Evolutionary conservation across 1,284 basidiomycete species (phyloP).

Genomic region (Malassezia psittaci): DNA sequence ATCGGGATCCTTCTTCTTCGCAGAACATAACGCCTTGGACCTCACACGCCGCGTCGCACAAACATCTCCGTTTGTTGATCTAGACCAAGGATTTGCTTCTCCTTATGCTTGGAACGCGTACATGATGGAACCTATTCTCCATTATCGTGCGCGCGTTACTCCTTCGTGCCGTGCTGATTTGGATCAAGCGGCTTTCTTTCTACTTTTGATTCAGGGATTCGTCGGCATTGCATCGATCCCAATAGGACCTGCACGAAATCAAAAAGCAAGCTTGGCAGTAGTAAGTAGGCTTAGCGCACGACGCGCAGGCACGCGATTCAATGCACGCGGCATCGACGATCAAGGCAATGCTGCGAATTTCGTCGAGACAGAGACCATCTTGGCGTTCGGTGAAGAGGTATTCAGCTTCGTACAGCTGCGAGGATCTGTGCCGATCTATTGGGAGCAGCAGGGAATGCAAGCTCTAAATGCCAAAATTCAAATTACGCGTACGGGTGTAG

Average conservation of each 20-base stretch:
- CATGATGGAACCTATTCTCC: constrained; percentile 65
- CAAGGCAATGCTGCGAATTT: constrained; percentile 96
- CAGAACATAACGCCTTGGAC: constrained; percentile 71
- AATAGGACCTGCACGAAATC: neutral
- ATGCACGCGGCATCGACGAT: constrained; percentile 93
- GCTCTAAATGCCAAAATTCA: constrained; percentile 37
- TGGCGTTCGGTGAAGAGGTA: constrained; percentile 70
- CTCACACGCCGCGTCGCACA: constrained; percentile 49
- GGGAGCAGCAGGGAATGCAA: constrained; percentile 87
- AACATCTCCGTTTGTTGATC: constrained; percentile 50
- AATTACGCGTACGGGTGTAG: constrained; percentile 65
- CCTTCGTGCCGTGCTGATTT: constrained; percentile 59
- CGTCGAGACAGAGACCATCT: constrained; percentile 88
- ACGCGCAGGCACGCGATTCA: constrained; percentile 90
- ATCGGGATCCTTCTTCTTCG: constrained; percentile 86
- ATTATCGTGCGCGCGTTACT: constrained; percentile 68
- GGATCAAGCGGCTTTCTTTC: constrained; percentile 51
- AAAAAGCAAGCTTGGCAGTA: constrained; percentile 61
- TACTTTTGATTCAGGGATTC: constrained; percentile 89
- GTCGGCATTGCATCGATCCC: constrained; percentile 51
- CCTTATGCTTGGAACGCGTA: constrained; percentile 67
- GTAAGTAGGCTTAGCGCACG: constrained; percentile 78
- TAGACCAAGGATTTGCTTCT: constrained; percentile 47
- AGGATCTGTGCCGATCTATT: constrained; percentile 74
- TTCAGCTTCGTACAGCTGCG: constrained; percentile 86